Evolutionary conservation across 2,329 filamentous ascomycete genomes (phyloP), one percentile per base, ranked within the genome.

Genomic region (Diaporthe amygdali): DNA sequence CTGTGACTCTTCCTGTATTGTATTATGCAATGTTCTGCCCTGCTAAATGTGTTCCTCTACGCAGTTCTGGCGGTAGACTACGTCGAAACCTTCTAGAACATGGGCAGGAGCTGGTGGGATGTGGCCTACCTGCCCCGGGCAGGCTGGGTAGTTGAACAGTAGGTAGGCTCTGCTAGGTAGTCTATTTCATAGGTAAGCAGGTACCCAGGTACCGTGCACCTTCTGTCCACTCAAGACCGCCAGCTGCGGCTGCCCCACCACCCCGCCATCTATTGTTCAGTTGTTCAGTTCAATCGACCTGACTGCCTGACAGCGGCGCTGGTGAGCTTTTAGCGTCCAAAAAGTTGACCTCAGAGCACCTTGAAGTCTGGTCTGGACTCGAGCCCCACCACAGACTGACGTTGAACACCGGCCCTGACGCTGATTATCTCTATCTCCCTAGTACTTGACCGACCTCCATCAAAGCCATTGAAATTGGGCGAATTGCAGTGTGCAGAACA

Each of bases 371-470:
- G n/a, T 34, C 46, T 49, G 55, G 22, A 49, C 32, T 68, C 52
- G 66, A 41, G 66, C 66, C 66, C 66, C 66, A 68, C 66, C 66
- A 68, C 37, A 49, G 32, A 64, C n/a, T n/a, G n/a, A n/a, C n/a
- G n/a, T n/a, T n/a, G n/a, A n/a, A n/a, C 30, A 64, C 17, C 32
- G 17, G 20, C 59, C 9, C 44, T 64, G 59, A 37, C n/a, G 14
- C 44, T 64, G 44, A 49, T 64, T 34, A n/a, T n/a, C n/a, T n/a
- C n/a, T n/a, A n/a, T n/a, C n/a, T n/a, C n/a, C n/a, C n/a, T n/a
- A n/a, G n/a, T n/a, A n/a, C n/a, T 49, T 64, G 30, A 49, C 44
- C 59, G 25, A 64, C 41, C 41, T 47, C 27, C 59, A 17, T 49
- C 44, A 49, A 64, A 63, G 39, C 56, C 56, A 46, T 63, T 32